Base-by-base conservation (phyloP, 2,329 filamentous ascomycete genomes). In the Aureobasidium sp. region DNA sequence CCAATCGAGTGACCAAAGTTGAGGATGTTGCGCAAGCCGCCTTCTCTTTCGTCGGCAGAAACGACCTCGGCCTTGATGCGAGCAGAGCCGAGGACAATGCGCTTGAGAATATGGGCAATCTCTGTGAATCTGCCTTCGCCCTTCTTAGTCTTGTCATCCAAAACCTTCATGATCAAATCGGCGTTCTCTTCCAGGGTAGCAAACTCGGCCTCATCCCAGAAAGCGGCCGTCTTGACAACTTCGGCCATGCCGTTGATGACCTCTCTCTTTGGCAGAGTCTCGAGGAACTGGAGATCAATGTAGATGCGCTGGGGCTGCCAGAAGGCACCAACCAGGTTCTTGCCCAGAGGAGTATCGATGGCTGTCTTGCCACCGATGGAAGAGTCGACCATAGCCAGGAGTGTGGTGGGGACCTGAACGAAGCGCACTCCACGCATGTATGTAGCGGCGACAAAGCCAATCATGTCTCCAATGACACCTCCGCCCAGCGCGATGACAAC, bases 171-270 rank as follows among this genome's bases (percentile, higher is more conserved):
- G 57, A 99, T 91, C 5, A 82, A 77, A 41, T 87, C 79, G 1
- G 92, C 91, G 69, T 94, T 90, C 67, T 88, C 81, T 73, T 99
- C 94, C 20, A 99, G 80, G 14, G 88, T 78, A 47, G 87, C 83
- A 72, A 99, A 99, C 71, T 97, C 93, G 11, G 81, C 77, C 75
- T 95, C 91, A 70, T 96, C 86, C 85, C 93, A 97, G 69, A 99
- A 97, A 60, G 94, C 94, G 3, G 94, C 94, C 3, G 94, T 99
- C 83, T 82, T 73, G 45, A 71, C 67, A 34, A 99, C 93, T 78
- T 99, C 94, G 29, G 93, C 94, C 93, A 99, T 97, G 64, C 94
- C 94, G 74, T 99, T 99, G 76, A 97, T 91, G 71, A 99, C 93
- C 76, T 99, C 93, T 67, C 94, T 84, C 66, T 88, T 87, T 0